phyloP scores from a whole-genome alignment of 768 basidiomycete genomes.

The Suillus alpinus region DNA sequence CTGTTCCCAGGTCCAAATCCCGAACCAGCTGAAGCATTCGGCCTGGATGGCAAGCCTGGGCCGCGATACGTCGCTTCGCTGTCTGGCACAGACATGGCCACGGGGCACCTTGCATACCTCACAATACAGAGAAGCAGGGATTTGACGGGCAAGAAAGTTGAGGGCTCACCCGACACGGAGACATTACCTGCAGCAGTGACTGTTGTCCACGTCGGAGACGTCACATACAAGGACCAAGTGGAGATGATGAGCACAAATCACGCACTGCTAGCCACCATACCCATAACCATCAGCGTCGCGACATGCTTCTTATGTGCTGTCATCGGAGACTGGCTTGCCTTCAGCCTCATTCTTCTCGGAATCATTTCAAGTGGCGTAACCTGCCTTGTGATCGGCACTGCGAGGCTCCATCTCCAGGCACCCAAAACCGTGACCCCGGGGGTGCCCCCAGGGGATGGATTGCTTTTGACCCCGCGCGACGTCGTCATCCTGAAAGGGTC shows the following conservation, averaged over 20 bases:
- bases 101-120: constrained; percentile 30
- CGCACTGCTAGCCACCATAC: constrained; percentile 21
- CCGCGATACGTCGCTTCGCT: constrained; percentile 24
- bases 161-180: constrained; percentile 10
- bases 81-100: constrained; percentile 29
- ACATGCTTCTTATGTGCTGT: constrained; percentile 25
- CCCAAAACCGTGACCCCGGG: constrained; percentile 20
- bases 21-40: constrained; percentile 26
- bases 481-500: constrained; percentile 30
- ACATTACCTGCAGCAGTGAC: constrained; percentile 20
- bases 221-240: constrained; percentile 16
- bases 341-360: constrained; percentile 32
- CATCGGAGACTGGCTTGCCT: constrained; percentile 28
- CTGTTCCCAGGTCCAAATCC: constrained; percentile 29
- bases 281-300: constrained; percentile 21
- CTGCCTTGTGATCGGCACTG: constrained; percentile 29
- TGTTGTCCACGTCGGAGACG: constrained; percentile 19
- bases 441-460: constrained; percentile 30
- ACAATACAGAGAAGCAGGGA: constrained; percentile 17
- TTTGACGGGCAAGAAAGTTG: neutral
- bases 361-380: constrained; percentile 31
- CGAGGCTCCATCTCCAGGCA: constrained; percentile 16
- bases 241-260: constrained; percentile 1
- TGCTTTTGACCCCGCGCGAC: constrained; percentile 22
- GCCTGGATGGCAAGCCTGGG: constrained; percentile 25